Percentiles rank a stretch among this genome's conserved stretches.
These are phyloP conservation scores for Jackrogersella multiformis DNA, from an alignment of 495 filamentous ascomycete genomes.

Conservation along the genomic window DNA sequence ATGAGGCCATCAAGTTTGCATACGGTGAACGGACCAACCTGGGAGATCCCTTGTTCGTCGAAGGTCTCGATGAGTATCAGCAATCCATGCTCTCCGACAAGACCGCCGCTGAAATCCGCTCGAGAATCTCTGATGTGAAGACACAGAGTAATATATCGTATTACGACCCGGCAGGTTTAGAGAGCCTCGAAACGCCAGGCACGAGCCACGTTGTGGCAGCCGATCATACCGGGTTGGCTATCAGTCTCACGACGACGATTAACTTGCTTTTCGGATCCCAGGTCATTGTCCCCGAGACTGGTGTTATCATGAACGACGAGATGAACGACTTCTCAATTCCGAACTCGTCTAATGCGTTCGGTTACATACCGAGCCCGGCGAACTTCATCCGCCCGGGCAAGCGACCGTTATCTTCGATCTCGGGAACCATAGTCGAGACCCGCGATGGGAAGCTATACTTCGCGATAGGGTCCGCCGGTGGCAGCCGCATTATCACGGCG, in stretches of 20 bases:
- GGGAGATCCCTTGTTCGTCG: conserved; percentile 77
- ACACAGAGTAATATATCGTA: conserved; percentile 68
- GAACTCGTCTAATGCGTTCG: conserved; percentile 77
- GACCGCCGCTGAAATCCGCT: conserved; percentile 66
- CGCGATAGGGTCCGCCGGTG: conserved; percentile 80
- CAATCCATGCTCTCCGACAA: conserved; percentile 67
- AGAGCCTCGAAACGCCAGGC: conserved; percentile 71
- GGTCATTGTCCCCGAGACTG: conserved; percentile 78
- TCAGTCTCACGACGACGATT: conserved; percentile 77
- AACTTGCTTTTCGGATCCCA: conserved; percentile 80
- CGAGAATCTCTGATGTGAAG: conserved; percentile 70
- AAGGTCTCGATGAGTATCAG: conserved; percentile 70
- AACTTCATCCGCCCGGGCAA: conserved; percentile 87
- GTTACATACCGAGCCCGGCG: conserved; percentile 77
- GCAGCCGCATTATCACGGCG: conserved; percentile 86
- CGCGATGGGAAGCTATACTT: conserved; percentile 73
- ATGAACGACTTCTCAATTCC: conserved; percentile 96
- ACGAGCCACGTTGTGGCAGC: conserved; percentile 74
- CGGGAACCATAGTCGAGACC: conserved; percentile 77
- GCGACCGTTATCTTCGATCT: conserved; percentile 81
- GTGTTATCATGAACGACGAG: conserved; percentile 89
- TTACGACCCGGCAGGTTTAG: conserved; percentile 71
- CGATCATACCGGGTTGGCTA: conserved; percentile 70
- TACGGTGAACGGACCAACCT: conserved; percentile 73
- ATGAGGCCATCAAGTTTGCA: conserved; percentile 82